Conservation (phyloP, 441 rosid species). For the Pelargonium citronellum region DNA sequence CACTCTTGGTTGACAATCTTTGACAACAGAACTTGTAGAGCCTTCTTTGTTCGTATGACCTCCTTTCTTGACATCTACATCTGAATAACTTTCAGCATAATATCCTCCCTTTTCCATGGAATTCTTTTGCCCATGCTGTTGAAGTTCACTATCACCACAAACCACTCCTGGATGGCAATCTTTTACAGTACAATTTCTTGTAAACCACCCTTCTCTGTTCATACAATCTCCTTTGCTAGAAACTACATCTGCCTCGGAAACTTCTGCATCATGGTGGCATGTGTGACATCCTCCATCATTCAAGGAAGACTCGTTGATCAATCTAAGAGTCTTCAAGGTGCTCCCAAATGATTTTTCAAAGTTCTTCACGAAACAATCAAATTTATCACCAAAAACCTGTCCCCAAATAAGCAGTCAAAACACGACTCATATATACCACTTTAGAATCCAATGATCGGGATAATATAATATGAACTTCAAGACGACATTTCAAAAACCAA, state of each 20-base stretch:
- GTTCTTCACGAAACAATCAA: constrained; percentile 51
- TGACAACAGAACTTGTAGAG: constrained; percentile 4
- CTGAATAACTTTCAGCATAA: constrained; percentile 2
- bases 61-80: background rate
- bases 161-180: constrained; percentile 21
- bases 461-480: constrained; percentile 10
- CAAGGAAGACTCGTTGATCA: constrained; percentile 45
- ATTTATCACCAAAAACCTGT: constrained; percentile 76
- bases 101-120: background rate
- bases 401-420: constrained; percentile 21
- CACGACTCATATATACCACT: constrained; percentile 15
- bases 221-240: background rate
- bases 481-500: constrained; percentile 36
- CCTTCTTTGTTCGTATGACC: constrained; percentile 8
- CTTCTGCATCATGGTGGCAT: constrained; percentile 24
- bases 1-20: constrained; percentile 3
- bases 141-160: constrained; percentile 6
- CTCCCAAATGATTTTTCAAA: constrained; percentile 81
- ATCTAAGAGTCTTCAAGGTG: constrained; percentile 70
- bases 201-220: constrained; percentile 26
- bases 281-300: constrained; percentile 21
- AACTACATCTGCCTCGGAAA: constrained; percentile 20
- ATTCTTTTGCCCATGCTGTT: background rate
- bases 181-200: constrained; percentile 20
- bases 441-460: constrained; percentile 20